A percentile compares a stretch with the other conserved stretches of the same genome.
Evolutionary conservation across 768 basidiomycete genomes (phyloP).

Genomic region (Xerocomellus intermedius): DNA sequence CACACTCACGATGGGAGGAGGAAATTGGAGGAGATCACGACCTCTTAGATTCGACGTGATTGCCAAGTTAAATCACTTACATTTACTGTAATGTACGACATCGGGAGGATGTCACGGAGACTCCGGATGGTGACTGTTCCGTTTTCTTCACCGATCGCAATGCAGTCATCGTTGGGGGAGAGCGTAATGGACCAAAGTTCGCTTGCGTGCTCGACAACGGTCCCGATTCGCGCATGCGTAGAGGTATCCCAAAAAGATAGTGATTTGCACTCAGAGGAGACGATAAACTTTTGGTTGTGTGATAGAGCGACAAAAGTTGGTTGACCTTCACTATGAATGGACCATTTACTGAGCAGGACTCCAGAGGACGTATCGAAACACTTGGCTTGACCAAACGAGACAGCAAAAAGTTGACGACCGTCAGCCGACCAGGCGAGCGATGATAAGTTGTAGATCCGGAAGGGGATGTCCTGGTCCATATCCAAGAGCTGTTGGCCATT

Average conservation of each 20-base stretch:
- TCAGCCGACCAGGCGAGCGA: constrained; percentile 4
- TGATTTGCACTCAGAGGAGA: not conserved
- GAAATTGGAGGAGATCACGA: not conserved
- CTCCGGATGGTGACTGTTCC: not conserved
- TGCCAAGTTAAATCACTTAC: not conserved
- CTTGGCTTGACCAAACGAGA: not conserved
- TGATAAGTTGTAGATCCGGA: not conserved
- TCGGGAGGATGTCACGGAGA: not conserved
- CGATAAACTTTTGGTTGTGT: not conserved
- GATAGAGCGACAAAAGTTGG: not conserved
- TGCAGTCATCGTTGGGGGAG: not conserved
- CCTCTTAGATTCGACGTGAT: not conserved
- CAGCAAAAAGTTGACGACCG: constrained; percentile 1
- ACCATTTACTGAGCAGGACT: not conserved
- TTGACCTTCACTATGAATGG: not conserved
- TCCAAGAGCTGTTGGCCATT: not conserved
- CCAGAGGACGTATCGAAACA: constrained; percentile 3
- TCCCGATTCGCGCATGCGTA: not conserved
- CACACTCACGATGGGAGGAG: not conserved
- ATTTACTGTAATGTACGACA: not conserved
- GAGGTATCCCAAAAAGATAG: constrained; percentile 6
- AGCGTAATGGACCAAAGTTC: not conserved
- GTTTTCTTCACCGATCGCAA: not conserved
- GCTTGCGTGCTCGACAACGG: not conserved
- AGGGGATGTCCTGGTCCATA: too few relatives aligned